Percentiles rank a stretch among this genome's conserved stretches.
Evolutionary conservation across 768 basidiomycete genomes (phyloP).

Genomic region (Podaxis pistillaris): DNA sequence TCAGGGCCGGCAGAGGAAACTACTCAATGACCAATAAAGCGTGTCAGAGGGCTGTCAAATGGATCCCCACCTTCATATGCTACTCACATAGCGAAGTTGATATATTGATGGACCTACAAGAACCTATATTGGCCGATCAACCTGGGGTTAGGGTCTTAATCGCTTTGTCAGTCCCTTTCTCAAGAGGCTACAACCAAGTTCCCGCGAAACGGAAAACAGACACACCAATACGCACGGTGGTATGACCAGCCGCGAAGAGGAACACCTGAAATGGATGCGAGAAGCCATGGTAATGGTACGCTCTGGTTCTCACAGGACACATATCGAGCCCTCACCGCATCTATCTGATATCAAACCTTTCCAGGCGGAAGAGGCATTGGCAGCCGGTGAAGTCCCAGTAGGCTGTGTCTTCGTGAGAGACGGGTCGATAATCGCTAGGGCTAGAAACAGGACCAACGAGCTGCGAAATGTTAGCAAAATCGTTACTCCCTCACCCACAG

Average conservation of each 20-base stretch:
- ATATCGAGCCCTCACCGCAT: constrained; percentile 7
- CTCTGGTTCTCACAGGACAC: constrained; percentile 12
- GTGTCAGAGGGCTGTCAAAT: background rate
- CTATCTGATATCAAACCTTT: background rate
- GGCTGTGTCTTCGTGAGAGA: constrained; percentile 93
- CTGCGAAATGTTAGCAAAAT: constrained; percentile 71
- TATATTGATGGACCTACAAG: constrained; percentile 6
- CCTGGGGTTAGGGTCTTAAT: background rate
- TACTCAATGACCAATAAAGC: background rate
- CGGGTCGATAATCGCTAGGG: constrained; percentile 74
- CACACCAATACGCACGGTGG: background rate
- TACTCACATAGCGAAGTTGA: background rate
- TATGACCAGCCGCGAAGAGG: constrained; percentile 19
- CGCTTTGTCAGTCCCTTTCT: background rate
- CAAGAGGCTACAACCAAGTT: background rate
- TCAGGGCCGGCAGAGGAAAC: constrained; percentile 6
- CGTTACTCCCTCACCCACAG: constrained; percentile 6
- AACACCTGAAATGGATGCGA: constrained; percentile 69
- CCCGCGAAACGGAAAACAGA: background rate
- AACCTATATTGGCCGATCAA: background rate
- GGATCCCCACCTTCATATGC: background rate
- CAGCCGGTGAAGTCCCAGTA: constrained; percentile 88
- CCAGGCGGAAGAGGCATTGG: constrained; percentile 84
- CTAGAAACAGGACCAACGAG: constrained; percentile 93
- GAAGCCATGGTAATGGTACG: constrained; percentile 81